These are phyloP conservation scores for Stropharia rugosoannulata DNA, from an alignment of 768 basidiomycete genomes.

Conservation along the genomic window DNA sequence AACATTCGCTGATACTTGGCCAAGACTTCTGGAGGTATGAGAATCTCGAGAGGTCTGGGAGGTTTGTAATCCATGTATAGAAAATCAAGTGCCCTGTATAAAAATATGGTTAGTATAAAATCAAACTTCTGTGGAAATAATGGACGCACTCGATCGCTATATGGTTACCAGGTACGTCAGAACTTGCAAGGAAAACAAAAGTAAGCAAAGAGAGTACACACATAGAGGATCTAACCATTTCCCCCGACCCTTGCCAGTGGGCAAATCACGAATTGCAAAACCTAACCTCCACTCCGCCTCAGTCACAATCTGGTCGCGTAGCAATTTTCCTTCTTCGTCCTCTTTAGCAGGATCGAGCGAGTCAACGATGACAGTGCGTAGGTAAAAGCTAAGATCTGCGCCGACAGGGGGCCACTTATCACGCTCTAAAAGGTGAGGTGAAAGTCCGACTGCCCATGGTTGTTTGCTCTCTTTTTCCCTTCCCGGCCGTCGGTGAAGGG, in stretches of 20 bases:
- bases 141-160: slow-evolving; percentile 49
- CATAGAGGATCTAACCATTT: slow-evolving; percentile 83
- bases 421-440: slow-evolving; percentile 67
- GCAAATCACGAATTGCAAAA: slow-evolving; percentile 80
- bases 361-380: slow-evolving; percentile 85
- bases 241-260: slow-evolving; percentile 59
- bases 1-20: slow-evolving; percentile 87
- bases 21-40: slow-evolving; percentile 72
- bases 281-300: slow-evolving; percentile 79
- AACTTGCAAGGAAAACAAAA: not conserved
- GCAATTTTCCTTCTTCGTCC: slow-evolving; percentile 16
- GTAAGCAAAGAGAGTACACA: slow-evolving; percentile 29
- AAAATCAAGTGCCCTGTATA: slow-evolving; percentile 78
- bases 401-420: slow-evolving; percentile 88
- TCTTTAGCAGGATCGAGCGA: slow-evolving; percentile 50
- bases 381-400: slow-evolving; percentile 77
- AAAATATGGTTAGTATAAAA: slow-evolving; percentile 6
- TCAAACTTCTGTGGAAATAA: not conserved
- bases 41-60: slow-evolving; percentile 70
- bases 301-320: slow-evolving; percentile 34
- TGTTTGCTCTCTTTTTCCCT: slow-evolving; percentile 28
- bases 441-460: slow-evolving; percentile 71
- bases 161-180: not conserved
- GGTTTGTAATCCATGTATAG: slow-evolving; percentile 88
- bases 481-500: slow-evolving; percentile 28